Evolutionary conservation across 306 rosid species (phyloP).

Genomic region (Vigna nakashimae): DNA sequence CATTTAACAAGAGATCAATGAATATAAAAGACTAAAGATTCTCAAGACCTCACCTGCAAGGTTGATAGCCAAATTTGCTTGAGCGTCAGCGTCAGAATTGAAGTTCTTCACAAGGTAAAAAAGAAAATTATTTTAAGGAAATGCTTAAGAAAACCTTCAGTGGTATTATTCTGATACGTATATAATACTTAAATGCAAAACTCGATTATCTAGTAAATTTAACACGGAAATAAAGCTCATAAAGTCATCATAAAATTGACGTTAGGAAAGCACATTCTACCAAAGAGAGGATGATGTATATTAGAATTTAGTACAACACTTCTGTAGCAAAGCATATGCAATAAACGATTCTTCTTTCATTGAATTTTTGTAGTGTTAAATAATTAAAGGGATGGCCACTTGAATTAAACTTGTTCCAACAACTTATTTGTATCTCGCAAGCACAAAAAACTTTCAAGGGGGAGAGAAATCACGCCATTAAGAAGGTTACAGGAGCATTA

Average conservation of each 20-base stretch:
- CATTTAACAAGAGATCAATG: constrained; percentile 11
- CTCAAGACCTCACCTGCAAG: constrained; percentile 72
- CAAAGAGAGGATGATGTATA: neutral
- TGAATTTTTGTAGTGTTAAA: constrained; percentile 10
- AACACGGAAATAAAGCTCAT: constrained; percentile 33
- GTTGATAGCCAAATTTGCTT: constrained; percentile 80
- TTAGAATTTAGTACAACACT: constrained; percentile 5
- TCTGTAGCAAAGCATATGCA: constrained; percentile 23
- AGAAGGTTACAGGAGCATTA: constrained; percentile 31
- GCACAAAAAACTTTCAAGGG: neutral
- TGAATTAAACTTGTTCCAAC: constrained; percentile 7
- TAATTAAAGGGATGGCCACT: constrained; percentile 17
- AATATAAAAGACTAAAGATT: constrained; percentile 14
- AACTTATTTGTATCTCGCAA: constrained; percentile 18
- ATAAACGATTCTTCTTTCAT: constrained; percentile 6
- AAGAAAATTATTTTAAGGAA: constrained; percentile 33
- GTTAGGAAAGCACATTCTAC: constrained; percentile 2
- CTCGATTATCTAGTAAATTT: neutral
- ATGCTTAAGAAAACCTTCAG: constrained; percentile 26
- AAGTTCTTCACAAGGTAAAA: constrained; percentile 56
- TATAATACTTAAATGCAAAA: constrained; percentile 7
- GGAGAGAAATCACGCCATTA: neutral
- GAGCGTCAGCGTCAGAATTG: constrained; percentile 89
- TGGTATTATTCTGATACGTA: constrained; percentile 13
- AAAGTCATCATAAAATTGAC: constrained; percentile 13